A percentile compares a stretch with the other conserved stretches of the same genome.
Evolutionary conservation across 2,329 filamentous ascomycete genomes (phyloP).

Genomic region (Apiospora malaysiana): DNA sequence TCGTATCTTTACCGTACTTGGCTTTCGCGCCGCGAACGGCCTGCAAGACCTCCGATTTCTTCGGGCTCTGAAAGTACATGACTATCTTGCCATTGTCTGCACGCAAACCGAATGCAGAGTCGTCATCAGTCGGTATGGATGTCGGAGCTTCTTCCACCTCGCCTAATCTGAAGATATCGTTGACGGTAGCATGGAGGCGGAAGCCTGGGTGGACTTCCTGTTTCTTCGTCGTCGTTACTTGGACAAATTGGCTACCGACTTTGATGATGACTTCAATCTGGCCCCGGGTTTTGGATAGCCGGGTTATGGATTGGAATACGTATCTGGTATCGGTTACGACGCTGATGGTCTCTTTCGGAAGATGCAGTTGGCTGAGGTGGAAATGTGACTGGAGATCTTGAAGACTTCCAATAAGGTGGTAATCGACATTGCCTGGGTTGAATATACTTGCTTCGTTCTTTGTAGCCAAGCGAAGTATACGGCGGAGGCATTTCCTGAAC

Average conservation of each 20-base stretch:
- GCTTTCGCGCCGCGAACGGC: conserved; percentile 67
- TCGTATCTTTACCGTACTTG: conserved; percentile 68
- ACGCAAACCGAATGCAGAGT: conserved; percentile 69
- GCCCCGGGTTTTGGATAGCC: conserved; percentile 72
- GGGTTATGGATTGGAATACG: conserved; percentile 68
- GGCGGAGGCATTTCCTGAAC: conserved; percentile 70
- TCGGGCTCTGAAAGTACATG: conserved; percentile 74
- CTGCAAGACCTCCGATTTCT: conserved; percentile 67
- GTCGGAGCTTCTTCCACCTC: conserved; percentile 72
- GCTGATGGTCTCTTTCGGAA: conserved; percentile 74
- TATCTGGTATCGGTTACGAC: conserved; percentile 70
- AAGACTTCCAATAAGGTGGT: conserved; percentile 68
- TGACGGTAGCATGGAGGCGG: conserved; percentile 67
- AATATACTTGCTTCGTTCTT: conserved; percentile 66
- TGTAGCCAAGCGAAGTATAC: conserved; percentile 65
- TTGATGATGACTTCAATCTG: conserved; percentile 73
- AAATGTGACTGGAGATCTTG: conserved; percentile 71
- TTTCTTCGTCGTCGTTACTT: conserved; percentile 72
- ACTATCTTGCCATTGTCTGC: conserved; percentile 73
- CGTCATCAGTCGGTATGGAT: conserved; percentile 68
- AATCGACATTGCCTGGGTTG: conserved; percentile 69
- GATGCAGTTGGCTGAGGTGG: conserved; percentile 67
- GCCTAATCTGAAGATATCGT: conserved; percentile 72
- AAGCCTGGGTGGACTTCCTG: conserved; percentile 70
- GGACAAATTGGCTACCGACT: conserved; percentile 72